These are phyloP conservation scores for Neolentinus lepideus DNA, from an alignment of 1,284 basidiomycete species.

Conservation along the genomic window DNA sequence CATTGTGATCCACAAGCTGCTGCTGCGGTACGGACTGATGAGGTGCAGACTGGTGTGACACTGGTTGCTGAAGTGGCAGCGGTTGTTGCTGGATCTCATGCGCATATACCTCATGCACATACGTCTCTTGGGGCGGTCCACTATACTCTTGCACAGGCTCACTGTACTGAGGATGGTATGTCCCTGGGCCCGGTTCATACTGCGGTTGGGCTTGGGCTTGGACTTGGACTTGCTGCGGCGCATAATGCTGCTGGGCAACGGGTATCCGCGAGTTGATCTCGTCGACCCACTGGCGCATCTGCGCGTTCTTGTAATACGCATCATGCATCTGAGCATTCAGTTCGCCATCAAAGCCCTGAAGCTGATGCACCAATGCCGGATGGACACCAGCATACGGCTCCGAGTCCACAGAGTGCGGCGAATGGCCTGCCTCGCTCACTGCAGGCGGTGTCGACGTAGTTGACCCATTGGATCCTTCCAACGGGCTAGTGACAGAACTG, in stretches of 20 bases:
- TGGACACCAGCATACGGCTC: slow-evolving; percentile 38
- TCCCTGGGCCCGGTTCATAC: background rate
- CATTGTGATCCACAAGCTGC: slow-evolving; percentile 8
- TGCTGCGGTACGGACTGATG: background rate
- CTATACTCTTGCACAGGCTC: background rate
- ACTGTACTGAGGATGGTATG: background rate
- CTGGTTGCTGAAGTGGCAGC: slow-evolving; percentile 3
- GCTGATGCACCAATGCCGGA: slow-evolving; percentile 51
- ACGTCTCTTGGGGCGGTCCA: background rate
- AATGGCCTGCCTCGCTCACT: slow-evolving; percentile 3
- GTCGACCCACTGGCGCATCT: slow-evolving; percentile 25
- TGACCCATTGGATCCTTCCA: slow-evolving; percentile 5
- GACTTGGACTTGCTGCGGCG: background rate
- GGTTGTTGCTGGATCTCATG: slow-evolving; percentile 8
- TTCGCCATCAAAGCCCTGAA: slow-evolving; percentile 49
- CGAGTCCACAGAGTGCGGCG: slow-evolving; percentile 3
- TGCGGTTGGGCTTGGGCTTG: background rate
- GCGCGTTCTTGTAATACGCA: slow-evolving; percentile 25
- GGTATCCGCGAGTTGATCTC: slow-evolving; percentile 25
- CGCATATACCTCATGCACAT: background rate
- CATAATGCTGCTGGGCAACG: slow-evolving; percentile 8
- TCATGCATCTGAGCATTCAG: slow-evolving; percentile 42
- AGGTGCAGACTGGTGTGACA: no score
- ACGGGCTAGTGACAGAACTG: slow-evolving; percentile 10
- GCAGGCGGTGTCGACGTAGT: slow-evolving; percentile 1